Conservation (phyloP, 148 eudicot genomes). For the Arctostaphylos glauca region DNA sequence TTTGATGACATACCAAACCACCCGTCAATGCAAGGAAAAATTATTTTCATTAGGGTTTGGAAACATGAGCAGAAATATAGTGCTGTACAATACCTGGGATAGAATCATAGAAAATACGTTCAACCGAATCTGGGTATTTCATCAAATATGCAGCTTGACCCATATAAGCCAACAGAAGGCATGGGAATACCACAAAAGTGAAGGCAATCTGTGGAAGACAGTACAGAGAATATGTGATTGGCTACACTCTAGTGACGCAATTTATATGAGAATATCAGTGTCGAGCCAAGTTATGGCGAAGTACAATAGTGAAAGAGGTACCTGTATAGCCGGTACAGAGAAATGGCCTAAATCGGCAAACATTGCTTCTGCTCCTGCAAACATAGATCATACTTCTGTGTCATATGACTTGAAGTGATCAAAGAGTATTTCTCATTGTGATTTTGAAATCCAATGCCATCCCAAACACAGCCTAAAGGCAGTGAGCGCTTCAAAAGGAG, state of each 20-base stretch:
- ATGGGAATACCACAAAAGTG: constrained; percentile 82
- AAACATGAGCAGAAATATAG: background rate
- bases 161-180: constrained; percentile 93
- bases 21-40: background rate
- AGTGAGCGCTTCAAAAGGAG: constrained; percentile 11
- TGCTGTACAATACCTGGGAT: constrained; percentile 61
- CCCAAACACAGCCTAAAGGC: background rate
- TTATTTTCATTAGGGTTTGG: background rate
- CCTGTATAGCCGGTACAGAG: constrained; percentile 92
- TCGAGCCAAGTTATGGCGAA: constrained; percentile 5
- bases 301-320: constrained; percentile 12
- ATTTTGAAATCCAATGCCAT: background rate
- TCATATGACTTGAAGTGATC: background rate
- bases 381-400: constrained; percentile 12
- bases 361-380: constrained; percentile 99
- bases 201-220: constrained; percentile 72
- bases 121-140: constrained; percentile 50
- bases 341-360: constrained; percentile 99
- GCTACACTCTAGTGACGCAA: constrained; percentile 2
- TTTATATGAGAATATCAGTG: background rate
- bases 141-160: constrained; percentile 89
- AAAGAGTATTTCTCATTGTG: background rate
- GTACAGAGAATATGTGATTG: constrained; percentile 2
- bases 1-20: constrained; percentile 16
- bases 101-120: constrained; percentile 70